These are phyloP conservation scores for Auricularia sp. DNA, from an alignment of 768 basidiomycete genomes.

Conservation along the genomic window DNA sequence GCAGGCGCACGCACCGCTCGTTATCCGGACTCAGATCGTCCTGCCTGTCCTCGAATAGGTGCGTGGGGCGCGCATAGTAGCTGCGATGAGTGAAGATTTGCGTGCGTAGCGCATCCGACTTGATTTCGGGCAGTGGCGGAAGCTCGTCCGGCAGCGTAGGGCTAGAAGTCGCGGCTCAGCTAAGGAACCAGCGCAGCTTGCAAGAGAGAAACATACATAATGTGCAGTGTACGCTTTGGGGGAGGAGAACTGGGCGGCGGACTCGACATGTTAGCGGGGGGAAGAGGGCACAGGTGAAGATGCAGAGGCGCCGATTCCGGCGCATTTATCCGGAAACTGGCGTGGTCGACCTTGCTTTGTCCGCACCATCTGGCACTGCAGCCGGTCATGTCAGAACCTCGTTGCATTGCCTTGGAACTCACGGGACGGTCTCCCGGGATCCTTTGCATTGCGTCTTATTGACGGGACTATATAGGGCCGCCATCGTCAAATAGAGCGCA, in stretches of 20 bases:
- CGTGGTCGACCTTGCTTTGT: too few species aligned
- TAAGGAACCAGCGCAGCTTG: not conserved
- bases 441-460: not conserved
- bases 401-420: too few species aligned
- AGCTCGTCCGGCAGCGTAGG: conserved; percentile 18
- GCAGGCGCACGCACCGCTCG: conserved; percentile 46
- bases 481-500: not conserved
- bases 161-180: not conserved
- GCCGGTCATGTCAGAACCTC: too few species aligned
- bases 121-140: conserved; percentile 54
- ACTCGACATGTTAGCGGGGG: not conserved
- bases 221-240: not conserved
- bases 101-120: conserved; percentile 31
- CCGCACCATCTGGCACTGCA: too few species aligned
- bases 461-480: too few species aligned
- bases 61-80: conserved; percentile 55
- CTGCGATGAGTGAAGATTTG: conserved; percentile 74
- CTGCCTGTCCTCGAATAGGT: conserved; percentile 65
- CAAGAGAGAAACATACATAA: not conserved
- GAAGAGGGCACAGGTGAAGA: not conserved
- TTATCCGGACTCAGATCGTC: conserved; percentile 74
- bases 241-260: not conserved
- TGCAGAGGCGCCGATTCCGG: too few species aligned
- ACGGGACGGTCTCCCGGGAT: not conserved
- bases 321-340: too few species aligned